Percentiles rank a stretch among this genome's conserved stretches.
Evolutionary conservation across 2,329 filamentous ascomycete species (phyloP).

Genomic region (Cordyceps tenuipes): DNA sequence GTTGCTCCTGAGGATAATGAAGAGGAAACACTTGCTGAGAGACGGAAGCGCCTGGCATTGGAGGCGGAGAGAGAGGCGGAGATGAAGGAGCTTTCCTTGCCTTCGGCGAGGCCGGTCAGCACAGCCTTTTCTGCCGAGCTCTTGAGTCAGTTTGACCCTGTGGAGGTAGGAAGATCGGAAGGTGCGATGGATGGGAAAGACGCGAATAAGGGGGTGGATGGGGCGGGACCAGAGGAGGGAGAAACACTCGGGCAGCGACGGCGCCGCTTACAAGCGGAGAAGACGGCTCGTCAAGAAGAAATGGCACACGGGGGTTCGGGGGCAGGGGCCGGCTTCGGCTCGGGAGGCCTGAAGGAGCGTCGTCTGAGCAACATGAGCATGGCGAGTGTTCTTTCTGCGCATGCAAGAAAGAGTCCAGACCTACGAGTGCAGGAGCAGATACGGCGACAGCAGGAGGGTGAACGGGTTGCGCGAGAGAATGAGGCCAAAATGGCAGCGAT

Average conservation of each 20-base stretch:
- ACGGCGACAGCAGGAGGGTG: slow-evolving; percentile 32
- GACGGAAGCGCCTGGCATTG: slow-evolving; percentile 53
- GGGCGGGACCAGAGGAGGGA: slow-evolving; percentile 44
- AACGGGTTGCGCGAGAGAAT: slow-evolving; percentile 32
- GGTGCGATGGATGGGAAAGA: slow-evolving; percentile 20
- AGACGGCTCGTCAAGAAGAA: slow-evolving; percentile 53
- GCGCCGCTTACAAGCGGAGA: slow-evolving; percentile 61
- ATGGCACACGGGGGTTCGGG: slow-evolving; percentile 32
- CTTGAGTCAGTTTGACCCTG: slow-evolving; percentile 53
- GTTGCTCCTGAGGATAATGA: slow-evolving; percentile 51
- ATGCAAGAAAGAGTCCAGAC: slow-evolving; percentile 33
- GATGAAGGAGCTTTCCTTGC: slow-evolving; percentile 36
- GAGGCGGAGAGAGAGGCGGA: slow-evolving; percentile 42
- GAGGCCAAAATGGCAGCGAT: slow-evolving; percentile 41
- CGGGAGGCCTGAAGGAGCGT: slow-evolving; percentile 18
- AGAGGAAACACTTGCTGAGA: slow-evolving; percentile 57
- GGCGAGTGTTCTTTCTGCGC: slow-evolving; percentile 47
- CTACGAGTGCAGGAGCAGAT: slow-evolving; percentile 34
- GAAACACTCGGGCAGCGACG: slow-evolving; percentile 75
- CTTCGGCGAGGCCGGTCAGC: slow-evolving; percentile 51
- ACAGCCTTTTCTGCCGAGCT: slow-evolving; percentile 61
- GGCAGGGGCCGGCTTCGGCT: not conserved
- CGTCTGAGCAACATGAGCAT: slow-evolving; percentile 47
- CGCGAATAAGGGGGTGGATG: slow-evolving; percentile 29
- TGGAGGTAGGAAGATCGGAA: slow-evolving; percentile 34